These are phyloP conservation scores for Macrolepiota fuliginosa DNA, from an alignment of 768 basidiomycete genomes.

Conservation along the genomic window DNA sequence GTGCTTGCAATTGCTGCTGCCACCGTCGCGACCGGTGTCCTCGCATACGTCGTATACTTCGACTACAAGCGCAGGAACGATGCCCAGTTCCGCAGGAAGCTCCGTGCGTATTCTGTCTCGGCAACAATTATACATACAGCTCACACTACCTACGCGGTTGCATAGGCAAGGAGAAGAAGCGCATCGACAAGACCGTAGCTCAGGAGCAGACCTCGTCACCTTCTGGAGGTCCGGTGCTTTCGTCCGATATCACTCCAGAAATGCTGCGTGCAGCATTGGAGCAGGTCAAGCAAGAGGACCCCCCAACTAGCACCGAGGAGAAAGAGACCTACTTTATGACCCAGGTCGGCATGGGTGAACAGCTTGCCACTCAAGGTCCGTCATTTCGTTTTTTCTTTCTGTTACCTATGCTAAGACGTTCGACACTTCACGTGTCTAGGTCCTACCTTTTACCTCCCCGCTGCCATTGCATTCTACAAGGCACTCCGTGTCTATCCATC, in stretches of 20 bases:
- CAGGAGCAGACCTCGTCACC: constrained; percentile 38
- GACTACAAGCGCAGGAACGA: constrained; percentile 94
- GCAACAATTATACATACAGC: constrained; percentile 12
- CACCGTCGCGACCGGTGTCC: constrained; percentile 53
- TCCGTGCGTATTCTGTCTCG: constrained; percentile 55
- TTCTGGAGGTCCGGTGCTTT: constrained; percentile 27
- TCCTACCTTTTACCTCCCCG: constrained; percentile 69
- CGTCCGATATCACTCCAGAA: constrained; percentile 38
- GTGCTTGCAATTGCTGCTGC: constrained; percentile 45
- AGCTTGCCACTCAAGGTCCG: constrained; percentile 72
- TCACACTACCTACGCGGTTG: constrained; percentile 11
- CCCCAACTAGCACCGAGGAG: constrained; percentile 67
- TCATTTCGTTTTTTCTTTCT: constrained; percentile 9
- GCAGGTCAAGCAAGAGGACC: constrained; percentile 64
- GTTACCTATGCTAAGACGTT: not conserved
- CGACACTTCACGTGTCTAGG: constrained; percentile 43
- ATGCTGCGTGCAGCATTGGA: constrained; percentile 65
- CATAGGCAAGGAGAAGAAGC: constrained; percentile 90
- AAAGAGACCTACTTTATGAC: constrained; percentile 91
- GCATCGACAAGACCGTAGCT: constrained; percentile 66
- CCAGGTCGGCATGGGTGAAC: constrained; percentile 86
- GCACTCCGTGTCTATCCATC: constrained; percentile 94
- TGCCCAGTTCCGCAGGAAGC: constrained; percentile 78
- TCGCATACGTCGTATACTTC: constrained; percentile 90
- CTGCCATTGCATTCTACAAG: constrained; percentile 90